Evolutionary conservation across 2,329 filamentous ascomycete genomes (phyloP).

Genomic region (Arachnomyces sp.): DNA sequence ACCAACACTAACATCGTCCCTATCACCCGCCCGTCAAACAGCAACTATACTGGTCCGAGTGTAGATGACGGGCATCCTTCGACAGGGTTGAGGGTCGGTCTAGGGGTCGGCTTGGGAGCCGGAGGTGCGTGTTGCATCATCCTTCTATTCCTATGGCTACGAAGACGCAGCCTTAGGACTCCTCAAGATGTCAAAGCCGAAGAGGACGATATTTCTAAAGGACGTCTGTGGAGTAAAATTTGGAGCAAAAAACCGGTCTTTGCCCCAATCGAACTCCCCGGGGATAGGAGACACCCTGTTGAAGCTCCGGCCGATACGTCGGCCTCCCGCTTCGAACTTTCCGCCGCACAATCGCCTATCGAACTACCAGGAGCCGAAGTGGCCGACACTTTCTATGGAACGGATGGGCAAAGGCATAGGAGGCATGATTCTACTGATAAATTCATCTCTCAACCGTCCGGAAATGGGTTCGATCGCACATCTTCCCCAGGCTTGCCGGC

Average conservation of each 20-base stretch:
- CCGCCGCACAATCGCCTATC: not conserved
- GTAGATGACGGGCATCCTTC: not conserved
- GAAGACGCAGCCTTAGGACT: constrained; percentile 4
- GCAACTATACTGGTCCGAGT: constrained; percentile 12
- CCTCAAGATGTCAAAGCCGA: constrained; percentile 6
- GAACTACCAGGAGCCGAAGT: constrained; percentile 1
- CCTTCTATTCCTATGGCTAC: constrained; percentile 8
- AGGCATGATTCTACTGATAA: too few species aligned
- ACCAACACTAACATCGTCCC: constrained; percentile 12
- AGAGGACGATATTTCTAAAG: constrained; percentile 2
- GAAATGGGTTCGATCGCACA: too few species aligned
- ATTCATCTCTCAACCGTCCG: too few species aligned
- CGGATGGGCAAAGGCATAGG: too few species aligned
- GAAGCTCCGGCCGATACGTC: constrained; percentile 19
- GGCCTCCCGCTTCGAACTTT: constrained; percentile 16
- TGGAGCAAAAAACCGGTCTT: constrained; percentile 4
- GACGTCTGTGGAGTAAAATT: constrained; percentile 9
- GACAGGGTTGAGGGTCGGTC: constrained; percentile 6
- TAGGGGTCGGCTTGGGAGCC: constrained; percentile 7
- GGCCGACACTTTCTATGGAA: too few species aligned
- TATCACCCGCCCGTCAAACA: constrained; percentile 16
- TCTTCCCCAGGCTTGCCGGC: too few species aligned
- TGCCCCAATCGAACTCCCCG: constrained; percentile 15
- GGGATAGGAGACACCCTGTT: constrained; percentile 17
- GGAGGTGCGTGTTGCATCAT: constrained; percentile 4